Evolutionary conservation across 495 filamentous ascomycete species (phyloP).

Genomic region (Penicillium cosmopolitanum): DNA sequence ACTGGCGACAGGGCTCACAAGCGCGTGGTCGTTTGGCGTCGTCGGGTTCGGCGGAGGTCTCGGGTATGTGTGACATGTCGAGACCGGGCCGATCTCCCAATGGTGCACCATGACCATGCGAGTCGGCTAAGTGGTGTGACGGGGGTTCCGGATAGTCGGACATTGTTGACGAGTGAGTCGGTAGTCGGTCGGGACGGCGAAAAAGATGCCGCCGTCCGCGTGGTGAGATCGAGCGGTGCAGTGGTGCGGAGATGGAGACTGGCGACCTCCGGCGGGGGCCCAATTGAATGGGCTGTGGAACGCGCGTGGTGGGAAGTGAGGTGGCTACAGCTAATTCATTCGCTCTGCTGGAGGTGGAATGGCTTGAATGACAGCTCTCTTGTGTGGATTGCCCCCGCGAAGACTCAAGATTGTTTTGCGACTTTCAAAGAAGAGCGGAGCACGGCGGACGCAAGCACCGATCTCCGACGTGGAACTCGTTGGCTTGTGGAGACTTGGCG

Average conservation of each 20-base stretch:
- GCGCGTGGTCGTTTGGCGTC: slow-evolving; percentile 79
- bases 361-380: background rate
- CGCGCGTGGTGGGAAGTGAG: background rate
- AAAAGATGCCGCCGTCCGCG: slow-evolving; percentile 18
- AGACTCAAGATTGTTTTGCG: background rate
- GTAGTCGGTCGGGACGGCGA: slow-evolving; percentile 18
- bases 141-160: slow-evolving; percentile 38
- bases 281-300: slow-evolving; percentile 4
- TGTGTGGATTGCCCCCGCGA: background rate
- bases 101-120: slow-evolving; percentile 4
- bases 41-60: slow-evolving; percentile 31
- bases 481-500: background rate
- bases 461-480: slow-evolving; percentile 20
- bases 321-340: background rate
- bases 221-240: slow-evolving; percentile 13
- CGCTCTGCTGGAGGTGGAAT: background rate
- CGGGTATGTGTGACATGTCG: slow-evolving; percentile 7
- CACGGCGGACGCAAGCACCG: slow-evolving; percentile 30
- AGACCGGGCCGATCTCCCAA: slow-evolving; percentile 5
- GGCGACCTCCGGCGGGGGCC: slow-evolving; percentile 5
- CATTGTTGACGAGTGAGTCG: slow-evolving; percentile 10
- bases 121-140: slow-evolving; percentile 18
- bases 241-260: slow-evolving; percentile 1
- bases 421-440: slow-evolving; percentile 15
- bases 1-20: slow-evolving; percentile 85